These are phyloP conservation scores for Botryotinia narcissicola DNA, from an alignment of 2,329 filamentous ascomycete genomes.

Conservation along the genomic window DNA sequence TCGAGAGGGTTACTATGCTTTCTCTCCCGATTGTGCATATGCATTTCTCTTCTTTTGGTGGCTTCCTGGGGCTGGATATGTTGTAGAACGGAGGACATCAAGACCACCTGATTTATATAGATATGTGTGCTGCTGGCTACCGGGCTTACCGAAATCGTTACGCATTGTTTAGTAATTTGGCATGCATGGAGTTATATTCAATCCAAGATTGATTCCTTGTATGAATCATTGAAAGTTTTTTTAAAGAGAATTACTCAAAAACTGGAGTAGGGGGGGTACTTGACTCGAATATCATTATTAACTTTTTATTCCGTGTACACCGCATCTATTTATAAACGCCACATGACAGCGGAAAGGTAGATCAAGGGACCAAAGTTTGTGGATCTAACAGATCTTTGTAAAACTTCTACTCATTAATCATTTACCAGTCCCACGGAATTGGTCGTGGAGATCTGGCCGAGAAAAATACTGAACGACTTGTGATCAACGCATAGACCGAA, in stretches of 20 bases:
- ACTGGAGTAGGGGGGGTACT: not conserved
- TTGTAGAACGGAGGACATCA: not conserved
- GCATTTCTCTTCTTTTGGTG: not conserved
- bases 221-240: not conserved
- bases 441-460: not conserved
- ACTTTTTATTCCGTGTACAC: not conserved
- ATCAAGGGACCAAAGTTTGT: slow-evolving; percentile 3
- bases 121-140: not conserved
- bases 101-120: not conserved
- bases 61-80: not conserved
- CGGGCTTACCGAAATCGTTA: not conserved
- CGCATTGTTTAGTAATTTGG: not conserved
- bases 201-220: not conserved
- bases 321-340: not conserved
- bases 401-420: not conserved
- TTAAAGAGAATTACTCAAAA: not conserved
- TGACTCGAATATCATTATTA: not conserved
- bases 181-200: not conserved
- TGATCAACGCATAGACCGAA: slow-evolving; percentile 3
- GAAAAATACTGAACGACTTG: not conserved
- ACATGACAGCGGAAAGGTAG: not conserved
- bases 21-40: slow-evolving; percentile 5
- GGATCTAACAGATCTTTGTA: not conserved
- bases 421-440: not conserved
- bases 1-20: not conserved